Conservation (phyloP, 352 stramenopile genomes). For the Phytophthora syringae region DNA sequence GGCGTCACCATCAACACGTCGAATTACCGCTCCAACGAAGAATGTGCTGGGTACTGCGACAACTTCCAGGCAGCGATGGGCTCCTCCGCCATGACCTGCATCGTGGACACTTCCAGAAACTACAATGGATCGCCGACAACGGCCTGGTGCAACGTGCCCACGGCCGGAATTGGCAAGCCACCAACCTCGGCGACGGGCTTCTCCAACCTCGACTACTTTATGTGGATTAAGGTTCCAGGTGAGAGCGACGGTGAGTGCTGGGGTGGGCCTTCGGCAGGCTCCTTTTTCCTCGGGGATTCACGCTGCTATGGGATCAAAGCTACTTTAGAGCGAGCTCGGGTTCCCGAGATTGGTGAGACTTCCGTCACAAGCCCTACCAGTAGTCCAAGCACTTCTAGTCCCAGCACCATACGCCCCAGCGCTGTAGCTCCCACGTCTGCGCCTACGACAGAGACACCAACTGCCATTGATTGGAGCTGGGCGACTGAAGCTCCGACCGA, state of each 20-base stretch:
- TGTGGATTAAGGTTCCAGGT: slow-evolving; percentile 74
- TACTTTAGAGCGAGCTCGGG: slow-evolving; percentile 48
- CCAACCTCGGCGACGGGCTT: slow-evolving; percentile 58
- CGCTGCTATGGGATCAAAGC: slow-evolving; percentile 67
- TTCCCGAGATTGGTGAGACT: slow-evolving; percentile 30
- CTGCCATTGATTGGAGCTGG: background rate
- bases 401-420: background rate
- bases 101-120: slow-evolving; percentile 75
- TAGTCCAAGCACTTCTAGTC: background rate
- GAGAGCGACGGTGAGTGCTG: slow-evolving; percentile 67
- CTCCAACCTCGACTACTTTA: slow-evolving; percentile 66
- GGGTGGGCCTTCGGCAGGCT: slow-evolving; percentile 47
- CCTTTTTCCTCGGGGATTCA: slow-evolving; percentile 64
- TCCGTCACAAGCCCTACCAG: background rate
- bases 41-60: slow-evolving; percentile 54
- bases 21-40: slow-evolving; percentile 66
- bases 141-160: slow-evolving; percentile 76
- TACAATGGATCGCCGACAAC: slow-evolving; percentile 50
- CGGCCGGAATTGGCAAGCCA: slow-evolving; percentile 55
- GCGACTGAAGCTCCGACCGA: background rate
- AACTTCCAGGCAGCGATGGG: slow-evolving; percentile 63
- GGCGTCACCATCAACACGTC: slow-evolving; percentile 81
- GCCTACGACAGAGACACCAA: slow-evolving; percentile 1
- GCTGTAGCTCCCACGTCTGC: slow-evolving; percentile 1
- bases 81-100: slow-evolving; percentile 43